phyloP scores from a whole-genome alignment of 2,329 filamentous ascomycete species.

The Aspergillus piperis region DNA sequence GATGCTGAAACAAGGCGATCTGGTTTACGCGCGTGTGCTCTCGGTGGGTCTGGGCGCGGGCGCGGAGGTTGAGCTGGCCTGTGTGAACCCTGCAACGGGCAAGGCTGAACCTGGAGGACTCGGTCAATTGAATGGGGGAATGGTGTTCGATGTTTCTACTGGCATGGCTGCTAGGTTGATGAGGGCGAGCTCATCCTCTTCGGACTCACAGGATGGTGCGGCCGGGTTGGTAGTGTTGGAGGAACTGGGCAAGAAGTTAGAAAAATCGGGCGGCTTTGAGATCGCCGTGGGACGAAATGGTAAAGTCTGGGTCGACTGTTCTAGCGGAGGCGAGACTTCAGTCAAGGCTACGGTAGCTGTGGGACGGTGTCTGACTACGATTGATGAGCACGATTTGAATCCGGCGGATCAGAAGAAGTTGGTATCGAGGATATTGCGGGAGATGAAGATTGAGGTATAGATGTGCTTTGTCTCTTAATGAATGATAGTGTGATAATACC shows the following conservation, averaged over 20 bases:
- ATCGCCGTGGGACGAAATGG: slow-evolving; percentile 92
- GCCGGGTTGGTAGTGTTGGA: slow-evolving; percentile 74
- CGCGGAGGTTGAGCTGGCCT: slow-evolving; percentile 88
- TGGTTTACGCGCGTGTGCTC: slow-evolving; percentile 85
- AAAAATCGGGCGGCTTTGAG: slow-evolving; percentile 69
- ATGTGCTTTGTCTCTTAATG: background rate
- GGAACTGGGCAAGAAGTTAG: slow-evolving; percentile 74
- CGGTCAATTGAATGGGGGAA: slow-evolving; percentile 79
- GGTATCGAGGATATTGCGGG: slow-evolving; percentile 45
- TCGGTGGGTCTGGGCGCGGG: slow-evolving; percentile 76
- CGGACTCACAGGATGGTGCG: slow-evolving; percentile 46
- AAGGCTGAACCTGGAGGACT: slow-evolving; percentile 85
- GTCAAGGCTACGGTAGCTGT: slow-evolving; percentile 73
- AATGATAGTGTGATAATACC: background rate
- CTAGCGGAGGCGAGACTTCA: slow-evolving; percentile 54
- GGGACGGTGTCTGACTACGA: slow-evolving; percentile 73
- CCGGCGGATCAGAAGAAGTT: slow-evolving; percentile 50
- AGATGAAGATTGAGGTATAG: slow-evolving; percentile 37
- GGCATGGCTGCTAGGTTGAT: slow-evolving; percentile 77
- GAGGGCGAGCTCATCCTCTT: slow-evolving; percentile 44
- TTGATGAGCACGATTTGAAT: slow-evolving; percentile 63
- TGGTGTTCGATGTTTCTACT: slow-evolving; percentile 78
- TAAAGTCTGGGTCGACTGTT: slow-evolving; percentile 83
- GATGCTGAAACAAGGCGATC: slow-evolving; percentile 68
- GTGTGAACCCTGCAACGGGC: slow-evolving; percentile 80